phyloP scores from a whole-genome alignment of 225 moss, liverwort and hornwort species.

The Sphagnum tenellum region DNA sequence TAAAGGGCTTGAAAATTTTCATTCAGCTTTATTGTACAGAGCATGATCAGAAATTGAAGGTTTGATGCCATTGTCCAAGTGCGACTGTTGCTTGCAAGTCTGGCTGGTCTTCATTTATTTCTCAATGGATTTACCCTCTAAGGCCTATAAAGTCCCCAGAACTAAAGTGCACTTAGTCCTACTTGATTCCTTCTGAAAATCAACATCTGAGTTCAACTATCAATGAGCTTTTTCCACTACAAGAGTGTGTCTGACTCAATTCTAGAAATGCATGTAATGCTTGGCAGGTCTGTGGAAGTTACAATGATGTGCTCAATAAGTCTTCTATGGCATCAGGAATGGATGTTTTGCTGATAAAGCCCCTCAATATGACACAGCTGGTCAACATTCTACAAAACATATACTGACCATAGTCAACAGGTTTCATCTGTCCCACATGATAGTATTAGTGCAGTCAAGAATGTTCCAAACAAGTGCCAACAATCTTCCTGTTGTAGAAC shows the following conservation, averaged over 20 bases:
- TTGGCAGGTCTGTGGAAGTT: conserved; percentile 27
- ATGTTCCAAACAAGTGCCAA: neutral
- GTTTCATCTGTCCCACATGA: neutral
- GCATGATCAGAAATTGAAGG: too few species aligned
- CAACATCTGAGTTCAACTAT: too few species aligned
- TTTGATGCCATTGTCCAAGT: too few species aligned
- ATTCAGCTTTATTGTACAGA: neutral
- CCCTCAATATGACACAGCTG: conserved; percentile 40
- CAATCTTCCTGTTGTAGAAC: neutral
- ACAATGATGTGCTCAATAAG: conserved; percentile 23
- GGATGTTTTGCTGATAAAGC: conserved; percentile 36
- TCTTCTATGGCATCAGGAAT: conserved; percentile 34
- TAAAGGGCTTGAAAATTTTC: neutral
- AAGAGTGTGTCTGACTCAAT: too few species aligned
- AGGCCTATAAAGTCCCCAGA: too few species aligned
- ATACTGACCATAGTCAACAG: conserved; percentile 6
- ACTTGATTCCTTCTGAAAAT: too few species aligned
- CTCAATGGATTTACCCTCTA: too few species aligned
- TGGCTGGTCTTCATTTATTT: too few species aligned
- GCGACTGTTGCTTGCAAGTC: too few species aligned
- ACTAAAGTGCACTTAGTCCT: too few species aligned
- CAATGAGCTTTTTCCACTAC: too few species aligned
- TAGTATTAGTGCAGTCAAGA: neutral
- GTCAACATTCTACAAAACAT: conserved; percentile 25
- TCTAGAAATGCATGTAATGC: neutral